Conservation (phyloP, 208 protist genomes). For the Crithidia expoeki region DNA sequence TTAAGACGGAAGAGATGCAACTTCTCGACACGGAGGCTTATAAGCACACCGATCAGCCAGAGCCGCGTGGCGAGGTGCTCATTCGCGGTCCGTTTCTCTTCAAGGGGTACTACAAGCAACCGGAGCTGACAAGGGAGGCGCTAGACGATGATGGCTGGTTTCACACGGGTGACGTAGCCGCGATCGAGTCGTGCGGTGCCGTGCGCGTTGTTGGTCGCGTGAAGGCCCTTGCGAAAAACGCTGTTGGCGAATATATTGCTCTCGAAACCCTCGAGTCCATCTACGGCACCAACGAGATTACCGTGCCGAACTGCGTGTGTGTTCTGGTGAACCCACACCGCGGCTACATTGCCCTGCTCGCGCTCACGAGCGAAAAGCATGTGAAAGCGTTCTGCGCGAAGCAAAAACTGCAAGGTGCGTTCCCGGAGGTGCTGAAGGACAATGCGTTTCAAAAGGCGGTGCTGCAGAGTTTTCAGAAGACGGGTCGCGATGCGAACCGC, state of each 20-base stretch:
- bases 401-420: slow-evolving; percentile 46
- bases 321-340: slow-evolving; percentile 81
- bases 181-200: slow-evolving; percentile 54
- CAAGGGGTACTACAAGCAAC: slow-evolving; percentile 91
- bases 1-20: slow-evolving; percentile 87
- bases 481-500: slow-evolving; percentile 46
- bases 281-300: slow-evolving; percentile 65
- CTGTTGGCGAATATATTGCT: slow-evolving; percentile 92
- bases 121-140: slow-evolving; percentile 78
- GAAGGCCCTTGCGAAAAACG: slow-evolving; percentile 93
- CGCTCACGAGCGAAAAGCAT: slow-evolving; percentile 54
- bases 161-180: slow-evolving; percentile 88
- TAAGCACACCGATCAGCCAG: slow-evolving; percentile 75
- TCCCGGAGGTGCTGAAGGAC: slow-evolving; percentile 58
- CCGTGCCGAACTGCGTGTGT: slow-evolving; percentile 66
- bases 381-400: slow-evolving; percentile 63
- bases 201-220: slow-evolving; percentile 85
- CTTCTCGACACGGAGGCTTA: slow-evolving; percentile 88
- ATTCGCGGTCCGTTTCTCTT: slow-evolving; percentile 79
- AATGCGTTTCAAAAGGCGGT: slow-evolving; percentile 47
- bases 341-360: slow-evolving; percentile 66
- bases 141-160: slow-evolving; percentile 86
- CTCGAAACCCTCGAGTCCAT: slow-evolving; percentile 82
- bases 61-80: slow-evolving; percentile 79
- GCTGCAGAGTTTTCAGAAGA: slow-evolving; percentile 53